Evolutionary conservation across 2,329 filamentous ascomycete species (phyloP).

Genomic region (Scedosporium apiospermum): DNA sequence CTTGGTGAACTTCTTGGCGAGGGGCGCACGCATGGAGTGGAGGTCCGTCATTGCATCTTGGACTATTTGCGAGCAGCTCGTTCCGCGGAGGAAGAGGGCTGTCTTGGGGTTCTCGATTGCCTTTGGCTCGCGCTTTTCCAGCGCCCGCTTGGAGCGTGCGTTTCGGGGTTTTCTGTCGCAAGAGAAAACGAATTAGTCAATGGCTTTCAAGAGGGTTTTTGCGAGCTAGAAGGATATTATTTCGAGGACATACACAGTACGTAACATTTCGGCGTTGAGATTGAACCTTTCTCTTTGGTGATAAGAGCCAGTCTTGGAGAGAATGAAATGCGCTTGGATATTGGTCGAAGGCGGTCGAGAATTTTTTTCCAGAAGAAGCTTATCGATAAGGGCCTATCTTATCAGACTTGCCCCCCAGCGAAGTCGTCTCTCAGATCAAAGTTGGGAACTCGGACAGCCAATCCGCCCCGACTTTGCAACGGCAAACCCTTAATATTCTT

Average conservation of each 20-base stretch:
- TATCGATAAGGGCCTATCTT: constrained; percentile 7
- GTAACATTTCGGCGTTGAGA: constrained; percentile 1
- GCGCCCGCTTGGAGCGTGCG: constrained; percentile 87
- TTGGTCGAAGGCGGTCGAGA: not conserved
- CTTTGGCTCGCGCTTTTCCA: constrained; percentile 89
- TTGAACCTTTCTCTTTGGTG: not conserved
- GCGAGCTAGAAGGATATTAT: not conserved
- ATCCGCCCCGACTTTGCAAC: not conserved
- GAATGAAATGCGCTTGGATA: not conserved
- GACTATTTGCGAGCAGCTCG: constrained; percentile 71
- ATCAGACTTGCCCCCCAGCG: too few species aligned
- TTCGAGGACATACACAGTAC: constrained; percentile 4
- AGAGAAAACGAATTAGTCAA: not conserved
- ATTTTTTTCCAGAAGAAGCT: not conserved
- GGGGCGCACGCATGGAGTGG: constrained; percentile 71
- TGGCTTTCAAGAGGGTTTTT: constrained; percentile 9
- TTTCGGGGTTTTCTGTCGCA: constrained; percentile 46
- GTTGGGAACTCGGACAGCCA: not conserved
- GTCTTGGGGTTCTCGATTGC: constrained; percentile 81
- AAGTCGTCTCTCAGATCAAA: too few species aligned
- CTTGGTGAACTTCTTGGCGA: constrained; percentile 88
- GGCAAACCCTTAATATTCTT: not conserved
- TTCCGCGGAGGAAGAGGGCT: constrained; percentile 81
- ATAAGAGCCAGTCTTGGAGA: not conserved
- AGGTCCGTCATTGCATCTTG: constrained; percentile 81